Evolutionary conservation across 352 stramenopile genomes (phyloP), one percentile per base, ranked within the genome.

Genomic region (Halophytophthora polymorphica): DNA sequence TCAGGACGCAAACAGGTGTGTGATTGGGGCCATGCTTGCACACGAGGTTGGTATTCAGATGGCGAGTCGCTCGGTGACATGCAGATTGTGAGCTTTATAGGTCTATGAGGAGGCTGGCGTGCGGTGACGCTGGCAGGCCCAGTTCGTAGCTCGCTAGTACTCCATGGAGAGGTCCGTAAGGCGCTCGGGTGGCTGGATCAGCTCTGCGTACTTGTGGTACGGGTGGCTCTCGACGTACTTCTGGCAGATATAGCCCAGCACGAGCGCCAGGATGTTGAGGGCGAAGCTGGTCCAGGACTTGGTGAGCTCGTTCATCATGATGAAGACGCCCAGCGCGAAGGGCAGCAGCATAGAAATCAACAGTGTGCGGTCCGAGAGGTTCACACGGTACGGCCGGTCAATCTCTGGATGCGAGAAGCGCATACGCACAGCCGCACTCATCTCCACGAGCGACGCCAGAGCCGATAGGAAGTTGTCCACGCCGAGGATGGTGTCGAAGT

Each of bases 391-490:
- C 36, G 82, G 80, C 35, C 83, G 76, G 31, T 86, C 74, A 45
- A 91, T 77, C 31, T 88, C 66, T 2, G 79, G 78, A 52, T 90
- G 73, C 35, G 74, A 83, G 53, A 87, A 88, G 31, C 83, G 83
- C 69, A 93, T 83, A 29, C 76, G 71, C 36, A 91, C 75, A 22
- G 80, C 83, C 3, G 81, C 80, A 49, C 79, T 78, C 61, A 91
- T 86, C 49, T 93, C 83, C 6, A 90, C 73, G 14, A 93, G 54
- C 1, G 73, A 84, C 45, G 83, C 71, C 19, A 90, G 56, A n/a
- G 69, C 76, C 10, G 77, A 90, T 15, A 90, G 47, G 42, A 93
- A 88, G 58, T 93, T 93, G 53, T 89, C 79, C 21, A 93, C 74
- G 23, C 75, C 81, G 47, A 91, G 60, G 44, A 92, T 93, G 36